Percentiles rank a stretch among this genome's conserved stretches.
Evolutionary conservation across 257 asterid species (phyloP).

Genomic region (Ligustrum vulgare): DNA sequence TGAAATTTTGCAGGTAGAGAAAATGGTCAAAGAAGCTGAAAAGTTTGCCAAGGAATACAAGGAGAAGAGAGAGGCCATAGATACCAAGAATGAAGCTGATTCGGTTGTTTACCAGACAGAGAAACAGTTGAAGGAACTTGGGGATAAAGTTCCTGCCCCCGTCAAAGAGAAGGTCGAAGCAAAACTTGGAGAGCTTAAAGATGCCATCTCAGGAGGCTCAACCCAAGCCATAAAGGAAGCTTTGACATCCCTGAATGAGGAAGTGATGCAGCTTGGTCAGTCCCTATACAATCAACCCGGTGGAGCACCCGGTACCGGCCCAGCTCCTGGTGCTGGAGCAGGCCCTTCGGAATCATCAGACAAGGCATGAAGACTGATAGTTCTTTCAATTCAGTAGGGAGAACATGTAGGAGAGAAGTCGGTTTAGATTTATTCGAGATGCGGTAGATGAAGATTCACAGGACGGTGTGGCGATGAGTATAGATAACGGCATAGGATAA

Average conservation of each 20-base stretch:
- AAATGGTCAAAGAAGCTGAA: constrained; percentile 96
- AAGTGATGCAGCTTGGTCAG: constrained; percentile 97
- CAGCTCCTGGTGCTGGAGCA: constrained; percentile 57
- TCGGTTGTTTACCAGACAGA: constrained; percentile 95
- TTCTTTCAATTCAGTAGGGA: too few relatives aligned
- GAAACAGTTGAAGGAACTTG: constrained; percentile 94
- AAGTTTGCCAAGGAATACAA: constrained; percentile 91
- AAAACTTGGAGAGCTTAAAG: constrained; percentile 87
- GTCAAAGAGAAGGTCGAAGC: constrained; percentile 94
- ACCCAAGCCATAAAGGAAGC: constrained; percentile 92
- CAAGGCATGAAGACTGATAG: too few relatives aligned
- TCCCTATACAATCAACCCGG: constrained; percentile 91
- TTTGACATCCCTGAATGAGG: constrained; percentile 87
- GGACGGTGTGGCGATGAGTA: too few relatives aligned
- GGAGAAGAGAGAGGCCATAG: constrained; percentile 97
- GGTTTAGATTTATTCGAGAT: too few relatives aligned
- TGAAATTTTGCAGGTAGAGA: constrained; percentile 58
- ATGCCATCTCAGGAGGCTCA: constrained; percentile 74
- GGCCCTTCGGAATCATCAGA: constrained; percentile 60
- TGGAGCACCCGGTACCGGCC: constrained; percentile 65
- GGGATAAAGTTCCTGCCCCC: constrained; percentile 87
- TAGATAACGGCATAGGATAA: too few relatives aligned
- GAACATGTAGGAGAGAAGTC: too few relatives aligned
- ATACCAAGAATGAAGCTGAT: constrained; percentile 94
- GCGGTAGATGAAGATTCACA: too few relatives aligned